Evolutionary conservation across 129 eudicot genomes (phyloP).

Genomic region (Centella asiatica): DNA sequence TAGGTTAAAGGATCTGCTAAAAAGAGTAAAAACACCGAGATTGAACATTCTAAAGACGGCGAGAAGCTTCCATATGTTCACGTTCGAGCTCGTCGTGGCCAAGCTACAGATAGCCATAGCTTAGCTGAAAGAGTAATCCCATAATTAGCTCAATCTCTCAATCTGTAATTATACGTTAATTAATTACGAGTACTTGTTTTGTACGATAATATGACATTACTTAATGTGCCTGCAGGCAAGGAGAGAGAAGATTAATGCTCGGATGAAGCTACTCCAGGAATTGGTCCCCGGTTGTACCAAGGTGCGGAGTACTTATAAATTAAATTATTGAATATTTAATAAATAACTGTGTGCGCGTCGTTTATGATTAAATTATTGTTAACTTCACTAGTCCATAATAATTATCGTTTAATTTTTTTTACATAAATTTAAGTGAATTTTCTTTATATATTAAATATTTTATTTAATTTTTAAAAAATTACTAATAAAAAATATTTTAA

Average conservation of each 20-base stretch:
- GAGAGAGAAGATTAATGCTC: conserved; percentile 97
- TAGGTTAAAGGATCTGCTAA: conserved; percentile 57
- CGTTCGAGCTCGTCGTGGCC: conserved; percentile 96
- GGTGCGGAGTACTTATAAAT: conserved; percentile 26
- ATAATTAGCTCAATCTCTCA: conserved; percentile 18
- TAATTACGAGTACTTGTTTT: background rate
- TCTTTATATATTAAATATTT: too few species aligned
- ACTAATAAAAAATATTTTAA: too few species aligned
- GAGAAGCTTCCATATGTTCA: conserved; percentile 95
- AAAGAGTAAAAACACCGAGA: conserved; percentile 53
- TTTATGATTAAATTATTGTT: too few species aligned
- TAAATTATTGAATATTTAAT: background rate
- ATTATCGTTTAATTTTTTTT: too few species aligned
- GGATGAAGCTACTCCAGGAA: conserved; percentile 96
- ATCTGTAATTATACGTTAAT: conserved; percentile 10
- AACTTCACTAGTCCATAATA: too few species aligned
- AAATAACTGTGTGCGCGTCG: too few species aligned
- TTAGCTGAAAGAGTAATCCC: conserved; percentile 86
- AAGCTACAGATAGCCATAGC: conserved; percentile 99
- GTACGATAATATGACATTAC: background rate
- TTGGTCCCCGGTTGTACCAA: conserved; percentile 98
- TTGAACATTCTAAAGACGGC: conserved; percentile 35
- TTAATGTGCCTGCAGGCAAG: conserved; percentile 51
- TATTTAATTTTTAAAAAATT: too few species aligned
- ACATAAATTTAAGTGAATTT: too few species aligned